Base-by-base conservation (phyloP, 2,329 filamentous ascomycete species). In the Ophiostoma australiae region DNA sequence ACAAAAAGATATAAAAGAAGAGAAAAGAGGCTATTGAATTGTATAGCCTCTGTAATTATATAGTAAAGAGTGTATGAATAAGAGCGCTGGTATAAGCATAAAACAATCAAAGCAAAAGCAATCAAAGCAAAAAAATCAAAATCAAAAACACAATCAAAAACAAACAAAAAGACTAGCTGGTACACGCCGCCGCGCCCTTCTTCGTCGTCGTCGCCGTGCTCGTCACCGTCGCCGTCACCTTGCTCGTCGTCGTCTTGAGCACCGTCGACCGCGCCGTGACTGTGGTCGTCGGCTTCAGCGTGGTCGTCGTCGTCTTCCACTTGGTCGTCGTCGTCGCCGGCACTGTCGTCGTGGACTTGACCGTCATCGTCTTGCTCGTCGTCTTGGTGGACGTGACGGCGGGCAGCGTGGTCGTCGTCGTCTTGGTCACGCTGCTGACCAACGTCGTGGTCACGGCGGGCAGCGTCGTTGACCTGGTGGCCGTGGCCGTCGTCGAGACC, bases 171-270 rank as follows among this genome's bases (percentile, higher is more conserved):
- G 17, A n/a, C 23, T 15, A 58, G 5, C 11, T 13, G 10, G 52
- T 58, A 27, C 52, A 58, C 52, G 52, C 52, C 23, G 52, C 52
- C 4, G 52, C 52, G 23, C 52, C 52, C 52, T 58, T 58, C 52
- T 58, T 58, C 0, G 52, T 58, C n/a, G 7, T 58, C 52, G 52
- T 58, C 52, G 17, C 52, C 52, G 52, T 58, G 23, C 23, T 58
- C 52, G 52, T 58, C 52, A 27, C 23, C 23, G 52, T 58, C 52
- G 8, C 11, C 8, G 52, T 58, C 52, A 58, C 52, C 52, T 58
- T 27, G 23, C 52, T n/a, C 41, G 67, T 68, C 23, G 41, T 68
- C 41, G 41, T 17, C 67, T 55, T 68, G 10, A 48, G 33, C 15
- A 10, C 31, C 5, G 31, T 31, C 67, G 67, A 68, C 41, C 35